A percentile compares a stretch with the other conserved stretches of the same genome.
phyloP scores from a whole-genome alignment of 2,329 filamentous ascomycete species.

The Cercospora sp. region DNA sequence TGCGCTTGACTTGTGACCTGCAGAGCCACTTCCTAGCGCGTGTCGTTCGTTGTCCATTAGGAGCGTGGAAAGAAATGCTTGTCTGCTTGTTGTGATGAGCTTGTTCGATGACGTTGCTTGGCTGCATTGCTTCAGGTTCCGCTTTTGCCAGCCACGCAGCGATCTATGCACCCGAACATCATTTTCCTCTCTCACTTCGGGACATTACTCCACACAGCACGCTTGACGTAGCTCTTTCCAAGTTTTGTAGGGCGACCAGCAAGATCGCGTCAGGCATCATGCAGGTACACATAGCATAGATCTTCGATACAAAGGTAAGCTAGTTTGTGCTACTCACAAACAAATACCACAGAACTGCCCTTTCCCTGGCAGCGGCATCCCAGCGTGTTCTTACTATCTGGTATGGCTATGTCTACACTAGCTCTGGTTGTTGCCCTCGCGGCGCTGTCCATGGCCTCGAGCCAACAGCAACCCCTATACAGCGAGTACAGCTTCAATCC shows the following conservation, averaged over 20 bases:
- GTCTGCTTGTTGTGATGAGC: neutral
- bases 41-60: neutral
- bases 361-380: slow-evolving; percentile 1
- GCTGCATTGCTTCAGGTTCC: slow-evolving; percentile 4
- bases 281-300: slow-evolving; percentile 11
- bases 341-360: neutral
- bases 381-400: neutral
- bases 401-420: slow-evolving; percentile 17
- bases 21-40: neutral
- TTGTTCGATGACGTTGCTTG: slow-evolving; percentile 17
- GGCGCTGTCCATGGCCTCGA: slow-evolving; percentile 25
- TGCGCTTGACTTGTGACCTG: neutral
- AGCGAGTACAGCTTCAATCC: slow-evolving; percentile 49
- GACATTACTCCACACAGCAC: neutral
- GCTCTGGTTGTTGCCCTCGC: slow-evolving; percentile 21
- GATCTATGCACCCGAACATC: slow-evolving; percentile 6
- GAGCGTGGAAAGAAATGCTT: neutral
- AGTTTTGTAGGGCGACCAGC: slow-evolving; percentile 15
- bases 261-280: slow-evolving; percentile 11
- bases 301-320: slow-evolving; percentile 6
- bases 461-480: slow-evolving; percentile 34
- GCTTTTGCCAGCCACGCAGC: neutral
- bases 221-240: slow-evolving; percentile 19
- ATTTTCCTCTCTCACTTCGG: slow-evolving; percentile 14
- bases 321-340: slow-evolving; percentile 1